Evolutionary conservation across 2,329 filamentous ascomycete species (phyloP).

Genomic region (Thermothelomyces thermophilus): DNA sequence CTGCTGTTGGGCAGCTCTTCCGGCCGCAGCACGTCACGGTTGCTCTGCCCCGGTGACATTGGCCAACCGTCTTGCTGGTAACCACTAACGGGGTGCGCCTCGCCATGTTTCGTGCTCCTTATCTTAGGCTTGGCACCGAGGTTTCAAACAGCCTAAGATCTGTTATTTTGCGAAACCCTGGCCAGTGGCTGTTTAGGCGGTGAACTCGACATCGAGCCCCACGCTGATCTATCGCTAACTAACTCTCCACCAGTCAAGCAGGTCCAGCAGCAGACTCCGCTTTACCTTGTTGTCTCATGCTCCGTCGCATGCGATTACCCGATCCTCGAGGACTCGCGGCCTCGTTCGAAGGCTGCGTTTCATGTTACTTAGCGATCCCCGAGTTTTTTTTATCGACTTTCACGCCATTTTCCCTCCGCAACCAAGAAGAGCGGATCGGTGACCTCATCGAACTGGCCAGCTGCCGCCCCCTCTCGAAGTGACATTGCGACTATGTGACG

Average conservation of each 20-base stretch:
- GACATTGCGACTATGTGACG: slow-evolving; percentile 16
- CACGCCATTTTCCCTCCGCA: too few species aligned
- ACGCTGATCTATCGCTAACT: not conserved
- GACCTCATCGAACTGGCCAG: not conserved
- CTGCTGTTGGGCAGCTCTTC: slow-evolving; percentile 6
- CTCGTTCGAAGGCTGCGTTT: not conserved
- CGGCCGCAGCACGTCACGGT: not conserved
- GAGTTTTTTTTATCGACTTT: too few species aligned
- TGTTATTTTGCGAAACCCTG: not conserved
- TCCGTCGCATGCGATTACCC: not conserved
- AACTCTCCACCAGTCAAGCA: not conserved
- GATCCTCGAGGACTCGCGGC: not conserved
- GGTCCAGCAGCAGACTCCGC: not conserved
- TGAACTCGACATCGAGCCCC: slow-evolving; percentile 1
- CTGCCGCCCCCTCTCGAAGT: not conserved
- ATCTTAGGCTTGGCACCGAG: not conserved
- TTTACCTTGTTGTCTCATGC: not conserved
- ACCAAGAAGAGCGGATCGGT: too few species aligned
- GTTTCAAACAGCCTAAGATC: not conserved
- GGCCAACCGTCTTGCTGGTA: not conserved
- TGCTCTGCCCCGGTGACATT: not conserved
- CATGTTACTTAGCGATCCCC: not conserved
- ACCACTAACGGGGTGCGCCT: not conserved
- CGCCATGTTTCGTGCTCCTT: not conserved
- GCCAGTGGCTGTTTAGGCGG: slow-evolving; percentile 1